Conservation (phyloP, 2,329 filamentous ascomycete genomes). For the Neurospora crassa region DNA sequence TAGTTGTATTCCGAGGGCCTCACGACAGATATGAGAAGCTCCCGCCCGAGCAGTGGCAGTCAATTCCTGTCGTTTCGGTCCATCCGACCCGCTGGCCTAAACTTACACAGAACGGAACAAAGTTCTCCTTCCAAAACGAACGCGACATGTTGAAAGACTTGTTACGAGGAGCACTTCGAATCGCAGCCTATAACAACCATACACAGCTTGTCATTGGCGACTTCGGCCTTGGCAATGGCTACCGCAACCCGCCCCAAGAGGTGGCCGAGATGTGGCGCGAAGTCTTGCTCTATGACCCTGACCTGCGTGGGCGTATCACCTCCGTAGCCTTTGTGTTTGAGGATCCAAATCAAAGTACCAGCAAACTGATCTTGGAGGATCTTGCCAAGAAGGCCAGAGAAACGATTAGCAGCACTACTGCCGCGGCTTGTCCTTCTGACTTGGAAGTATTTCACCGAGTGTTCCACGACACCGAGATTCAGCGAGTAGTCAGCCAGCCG, state of each 20-base stretch:
- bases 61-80: constrained; percentile 64
- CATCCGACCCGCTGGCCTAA: constrained; percentile 65
- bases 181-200: constrained; percentile 53
- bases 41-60: constrained; percentile 39
- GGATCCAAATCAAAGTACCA: constrained; percentile 43
- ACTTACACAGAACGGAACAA: constrained; percentile 54
- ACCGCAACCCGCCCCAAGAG: constrained; percentile 55
- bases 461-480: constrained; percentile 41
- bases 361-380: constrained; percentile 43
- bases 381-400: constrained; percentile 40
- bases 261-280: constrained; percentile 59
- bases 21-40: constrained; percentile 55
- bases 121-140: constrained; percentile 64
- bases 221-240: constrained; percentile 54
- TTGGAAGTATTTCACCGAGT: constrained; percentile 43
- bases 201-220: constrained; percentile 51
- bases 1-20: constrained; percentile 63
- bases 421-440: constrained; percentile 29
- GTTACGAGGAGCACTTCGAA: constrained; percentile 59
- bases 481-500: constrained; percentile 37
- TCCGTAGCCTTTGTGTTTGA: constrained; percentile 58
- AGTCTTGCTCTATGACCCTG: constrained; percentile 51
- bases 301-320: constrained; percentile 51
- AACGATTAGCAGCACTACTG: constrained; percentile 14
- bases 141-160: constrained; percentile 64